Evolutionary conservation across 2,329 filamentous ascomycete species (phyloP), one percentile per base, ranked within the genome.

Genomic region (Xylariaceae sp.): DNA sequence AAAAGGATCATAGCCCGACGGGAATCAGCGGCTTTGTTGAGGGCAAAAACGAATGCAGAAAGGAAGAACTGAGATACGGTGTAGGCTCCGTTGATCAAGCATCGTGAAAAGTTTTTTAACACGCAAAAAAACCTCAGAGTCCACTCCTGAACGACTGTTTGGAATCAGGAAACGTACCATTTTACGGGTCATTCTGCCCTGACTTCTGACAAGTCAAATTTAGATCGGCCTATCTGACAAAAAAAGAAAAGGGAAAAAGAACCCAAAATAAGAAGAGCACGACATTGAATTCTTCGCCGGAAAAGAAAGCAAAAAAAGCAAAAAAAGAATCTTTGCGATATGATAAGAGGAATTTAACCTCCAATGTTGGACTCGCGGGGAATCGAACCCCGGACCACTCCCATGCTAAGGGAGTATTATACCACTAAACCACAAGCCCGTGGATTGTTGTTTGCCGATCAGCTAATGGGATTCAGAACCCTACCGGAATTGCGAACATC

Each of bases 381-480:
- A 65, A 66, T 65, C 60, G 65, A 66, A 66, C 65, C 65, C 65
- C 65, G 65, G 63, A 66, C 65, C 65, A 60, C 65, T 65, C 61
- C 63, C 65, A 66, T 66, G 64, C 64, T 66, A 66, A 66, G 64
- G 64, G 62, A 66, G 62, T 61, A 66, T 66, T 62, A 66, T 66
- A 66, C 64, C 64, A 66, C 62, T 65, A 65, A 62, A 65, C 64
- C 64, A 66, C 59, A 64, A 66, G 62, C 62, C 64, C 64, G 15
- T 51, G 49, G 49, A 51, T 51, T 13, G 49, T 15, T 51, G 23
- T 13, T 6, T 5, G 3, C 0, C 37, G 8, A 9, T 41, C 37
- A 2, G 3, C 37, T 41, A 41, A 41, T 48, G 45, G 45, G 45
- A 17, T 49, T 49, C 15, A 49, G 47, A 9, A 49, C 47, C 17